These are phyloP conservation scores for Zanthoxylum bungeanum DNA, from an alignment of 345 rosid genomes.

Conservation along the genomic window DNA sequence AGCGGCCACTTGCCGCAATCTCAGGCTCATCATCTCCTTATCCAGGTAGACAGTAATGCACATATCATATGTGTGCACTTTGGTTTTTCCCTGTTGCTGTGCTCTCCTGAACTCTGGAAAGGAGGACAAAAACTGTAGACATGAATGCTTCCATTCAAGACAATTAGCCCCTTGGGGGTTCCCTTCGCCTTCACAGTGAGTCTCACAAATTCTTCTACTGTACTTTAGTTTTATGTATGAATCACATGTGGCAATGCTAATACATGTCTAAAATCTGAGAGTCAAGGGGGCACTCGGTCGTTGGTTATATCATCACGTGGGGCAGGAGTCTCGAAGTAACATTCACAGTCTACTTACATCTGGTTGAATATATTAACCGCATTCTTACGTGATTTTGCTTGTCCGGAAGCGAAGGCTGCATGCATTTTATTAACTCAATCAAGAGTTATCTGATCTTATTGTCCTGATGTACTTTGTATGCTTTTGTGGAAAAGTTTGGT, in stretches of 20 bases:
- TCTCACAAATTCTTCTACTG: not conserved
- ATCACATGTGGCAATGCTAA: not conserved
- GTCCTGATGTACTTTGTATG: not conserved
- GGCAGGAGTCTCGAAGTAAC: not conserved
- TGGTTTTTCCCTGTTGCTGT: not conserved
- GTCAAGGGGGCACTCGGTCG: no score
- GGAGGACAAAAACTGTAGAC: not conserved
- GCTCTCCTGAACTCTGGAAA: not conserved
- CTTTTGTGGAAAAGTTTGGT: not conserved
- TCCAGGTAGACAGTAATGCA: conserved; percentile 31
- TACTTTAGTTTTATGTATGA: not conserved
- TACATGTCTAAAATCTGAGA: not conserved
- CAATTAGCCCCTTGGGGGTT: not conserved
- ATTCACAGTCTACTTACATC: no score
- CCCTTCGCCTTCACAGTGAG: not conserved
- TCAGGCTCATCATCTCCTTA: conserved; percentile 56
- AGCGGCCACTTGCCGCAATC: conserved; percentile 39
- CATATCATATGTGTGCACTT: not conserved
- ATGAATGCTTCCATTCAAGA: not conserved
- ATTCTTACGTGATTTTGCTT: not conserved
- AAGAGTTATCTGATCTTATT: not conserved
- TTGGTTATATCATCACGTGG: not conserved
- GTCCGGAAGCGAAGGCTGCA: not conserved
- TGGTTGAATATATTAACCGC: no score
- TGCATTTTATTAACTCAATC: not conserved